These are phyloP conservation scores for Backusella australiensis DNA, from an alignment of 192 early-diverging fungal genomes.

Conservation along the genomic window DNA sequence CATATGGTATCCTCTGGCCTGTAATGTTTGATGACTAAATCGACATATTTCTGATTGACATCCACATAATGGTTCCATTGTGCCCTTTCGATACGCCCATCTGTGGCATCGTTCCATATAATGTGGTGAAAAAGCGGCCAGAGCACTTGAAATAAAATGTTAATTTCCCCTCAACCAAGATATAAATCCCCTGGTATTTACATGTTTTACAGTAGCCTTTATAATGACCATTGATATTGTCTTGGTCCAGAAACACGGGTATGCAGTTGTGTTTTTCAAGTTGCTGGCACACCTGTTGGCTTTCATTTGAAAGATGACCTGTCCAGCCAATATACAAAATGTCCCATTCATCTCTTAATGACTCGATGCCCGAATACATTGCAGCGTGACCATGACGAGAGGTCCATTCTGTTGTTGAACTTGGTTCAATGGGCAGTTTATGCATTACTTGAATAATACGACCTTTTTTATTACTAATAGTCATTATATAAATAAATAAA, in stretches of 20 bases:
- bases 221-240: conserved; percentile 79
- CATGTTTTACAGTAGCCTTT: conserved; percentile 97
- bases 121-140: conserved; percentile 98
- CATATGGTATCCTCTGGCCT: conserved; percentile 80
- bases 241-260: conserved; percentile 80
- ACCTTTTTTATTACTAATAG: conserved; percentile 38
- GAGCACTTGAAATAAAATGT: conserved; percentile 48
- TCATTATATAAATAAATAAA: conserved; percentile 31
- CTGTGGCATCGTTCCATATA: conserved; percentile 72
- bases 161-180: not conserved
- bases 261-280: conserved; percentile 46
- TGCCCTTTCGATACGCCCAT: conserved; percentile 58
- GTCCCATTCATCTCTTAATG: conserved; percentile 57
- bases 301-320: conserved; percentile 29
- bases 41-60: conserved; percentile 81
- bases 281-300: not conserved
- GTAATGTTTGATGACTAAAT: conserved; percentile 71
- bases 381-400: conserved; percentile 80
- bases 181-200: conserved; percentile 24
- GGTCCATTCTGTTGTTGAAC: conserved; percentile 32
- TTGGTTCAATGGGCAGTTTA: conserved; percentile 43
- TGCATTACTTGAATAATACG: conserved; percentile 58
- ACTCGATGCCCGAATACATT: conserved; percentile 82
- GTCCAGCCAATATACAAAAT: conserved; percentile 63
- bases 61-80: conserved; percentile 79